phyloP scores from a whole-genome alignment of 1,284 basidiomycete species.

The Cerrena zonata region DNA sequence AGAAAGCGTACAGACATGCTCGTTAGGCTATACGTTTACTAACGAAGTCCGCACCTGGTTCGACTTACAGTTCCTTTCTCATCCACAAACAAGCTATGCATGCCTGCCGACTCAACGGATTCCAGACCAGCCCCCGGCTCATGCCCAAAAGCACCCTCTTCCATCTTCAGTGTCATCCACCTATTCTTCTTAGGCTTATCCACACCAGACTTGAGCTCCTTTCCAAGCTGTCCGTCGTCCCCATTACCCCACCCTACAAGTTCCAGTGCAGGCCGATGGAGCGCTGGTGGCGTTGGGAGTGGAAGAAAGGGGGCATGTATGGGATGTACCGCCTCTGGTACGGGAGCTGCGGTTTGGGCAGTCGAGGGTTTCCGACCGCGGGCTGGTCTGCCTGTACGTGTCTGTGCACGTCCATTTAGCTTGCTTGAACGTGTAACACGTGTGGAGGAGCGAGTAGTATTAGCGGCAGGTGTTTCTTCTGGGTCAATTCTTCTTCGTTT shows the following conservation, averaged over 20 bases:
- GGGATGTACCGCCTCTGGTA: too few species aligned
- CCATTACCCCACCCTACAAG: constrained; percentile 84
- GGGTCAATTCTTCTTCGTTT: too few species aligned
- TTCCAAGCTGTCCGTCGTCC: constrained; percentile 84
- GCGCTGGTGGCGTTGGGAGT: constrained; percentile 15
- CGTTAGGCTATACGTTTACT: too few species aligned
- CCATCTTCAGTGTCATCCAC: constrained; percentile 61
- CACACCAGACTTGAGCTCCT: constrained; percentile 62
- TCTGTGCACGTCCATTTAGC: background rate
- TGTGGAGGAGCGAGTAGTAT: too few species aligned
- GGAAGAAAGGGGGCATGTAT: background rate
- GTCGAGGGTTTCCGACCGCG: background rate
- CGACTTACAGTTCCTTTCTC: constrained; percentile 73
- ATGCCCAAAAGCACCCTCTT: constrained; percentile 57
- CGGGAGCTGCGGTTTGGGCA: background rate
- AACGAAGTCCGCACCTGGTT: too few species aligned
- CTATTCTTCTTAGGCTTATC: constrained; percentile 63
- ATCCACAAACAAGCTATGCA: constrained; percentile 82
- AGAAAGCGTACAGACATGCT: too few species aligned
- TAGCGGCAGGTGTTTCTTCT: too few species aligned
- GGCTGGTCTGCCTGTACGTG: background rate
- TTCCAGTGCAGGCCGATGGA: constrained; percentile 17
- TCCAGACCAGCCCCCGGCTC: constrained; percentile 69
- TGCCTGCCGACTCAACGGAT: constrained; percentile 70
- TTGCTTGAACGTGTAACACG: too few species aligned